A percentile compares a stretch with the other conserved stretches of the same genome.
Evolutionary conservation across 2,329 filamentous ascomycete genomes (phyloP).

Genomic region (Trichoderma sp.): DNA sequence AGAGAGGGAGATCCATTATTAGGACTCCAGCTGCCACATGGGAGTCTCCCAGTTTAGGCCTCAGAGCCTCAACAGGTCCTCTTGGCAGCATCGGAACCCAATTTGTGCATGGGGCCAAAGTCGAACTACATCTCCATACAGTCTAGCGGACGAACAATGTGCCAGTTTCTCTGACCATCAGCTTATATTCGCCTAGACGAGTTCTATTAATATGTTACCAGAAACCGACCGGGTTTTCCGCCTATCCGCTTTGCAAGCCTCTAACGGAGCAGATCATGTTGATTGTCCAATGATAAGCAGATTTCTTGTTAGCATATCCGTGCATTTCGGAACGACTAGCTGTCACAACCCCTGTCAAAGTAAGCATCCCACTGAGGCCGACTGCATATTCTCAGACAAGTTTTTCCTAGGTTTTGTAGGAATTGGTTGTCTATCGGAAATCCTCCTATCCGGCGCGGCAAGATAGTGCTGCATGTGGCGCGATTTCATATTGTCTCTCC

Average conservation of each 20-base stretch:
- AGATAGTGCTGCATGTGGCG: background rate
- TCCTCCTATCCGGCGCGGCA: background rate
- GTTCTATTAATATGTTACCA: constrained; percentile 1
- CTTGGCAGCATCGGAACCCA: background rate
- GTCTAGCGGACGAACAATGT: background rate
- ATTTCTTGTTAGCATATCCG: background rate
- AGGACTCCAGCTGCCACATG: background rate
- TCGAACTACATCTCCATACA: background rate
- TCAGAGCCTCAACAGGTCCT: background rate
- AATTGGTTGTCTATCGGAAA: background rate
- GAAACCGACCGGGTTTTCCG: background rate
- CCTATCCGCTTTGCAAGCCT: background rate
- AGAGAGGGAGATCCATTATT: background rate
- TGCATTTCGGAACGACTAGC: background rate
- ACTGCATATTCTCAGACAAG: background rate
- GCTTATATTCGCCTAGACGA: background rate
- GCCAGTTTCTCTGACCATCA: background rate
- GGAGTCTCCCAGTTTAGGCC: background rate
- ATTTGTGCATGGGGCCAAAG: background rate
- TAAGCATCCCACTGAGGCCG: background rate
- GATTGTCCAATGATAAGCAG: background rate
- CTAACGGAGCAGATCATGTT: background rate
- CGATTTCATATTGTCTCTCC: background rate
- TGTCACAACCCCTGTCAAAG: background rate
- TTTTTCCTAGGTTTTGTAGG: background rate